Conservation (phyloP, 352 stramenopile species). For the Globisporangium nodosum region DNA sequence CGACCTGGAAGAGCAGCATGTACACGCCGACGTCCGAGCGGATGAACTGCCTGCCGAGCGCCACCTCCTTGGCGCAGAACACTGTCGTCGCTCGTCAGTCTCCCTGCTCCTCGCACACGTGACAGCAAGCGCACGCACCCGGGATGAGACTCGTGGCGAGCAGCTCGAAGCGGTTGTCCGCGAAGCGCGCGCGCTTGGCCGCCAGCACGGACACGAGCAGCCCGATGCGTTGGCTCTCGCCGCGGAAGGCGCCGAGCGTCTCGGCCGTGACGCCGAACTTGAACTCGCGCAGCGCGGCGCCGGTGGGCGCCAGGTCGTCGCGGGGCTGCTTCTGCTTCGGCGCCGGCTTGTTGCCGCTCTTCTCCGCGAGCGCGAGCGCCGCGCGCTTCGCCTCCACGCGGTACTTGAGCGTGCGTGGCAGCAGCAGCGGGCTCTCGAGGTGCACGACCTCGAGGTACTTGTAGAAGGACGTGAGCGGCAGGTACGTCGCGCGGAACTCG, state of each 20-base stretch:
- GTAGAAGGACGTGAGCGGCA: slow-evolving; percentile 72
- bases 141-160: slow-evolving; percentile 56
- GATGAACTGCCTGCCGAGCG: slow-evolving; percentile 40
- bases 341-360: not conserved
- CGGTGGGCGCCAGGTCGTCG: slow-evolving; percentile 17
- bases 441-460: slow-evolving; percentile 79
- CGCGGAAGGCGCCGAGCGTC: slow-evolving; percentile 55
- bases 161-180: slow-evolving; percentile 55
- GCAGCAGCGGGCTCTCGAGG: slow-evolving; percentile 61
- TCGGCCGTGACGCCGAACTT: slow-evolving; percentile 69
- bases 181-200: slow-evolving; percentile 34
- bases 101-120: not conserved
- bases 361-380: not conserved
- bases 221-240: slow-evolving; percentile 43
- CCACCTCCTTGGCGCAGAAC: slow-evolving; percentile 53
- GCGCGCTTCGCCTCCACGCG: slow-evolving; percentile 28
- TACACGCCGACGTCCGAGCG: slow-evolving; percentile 34
- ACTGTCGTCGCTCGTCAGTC: slow-evolving; percentile 14
- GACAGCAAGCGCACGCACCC: slow-evolving; percentile 14
- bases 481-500: slow-evolving; percentile 79
- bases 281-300: slow-evolving; percentile 40
- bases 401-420: slow-evolving; percentile 77
- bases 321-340: not conserved
- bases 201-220: slow-evolving; percentile 53
- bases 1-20: slow-evolving; percentile 55